Evolutionary conservation across 2,329 filamentous ascomycete genomes (phyloP).

Genomic region (Lecanicillium sp.): DNA sequence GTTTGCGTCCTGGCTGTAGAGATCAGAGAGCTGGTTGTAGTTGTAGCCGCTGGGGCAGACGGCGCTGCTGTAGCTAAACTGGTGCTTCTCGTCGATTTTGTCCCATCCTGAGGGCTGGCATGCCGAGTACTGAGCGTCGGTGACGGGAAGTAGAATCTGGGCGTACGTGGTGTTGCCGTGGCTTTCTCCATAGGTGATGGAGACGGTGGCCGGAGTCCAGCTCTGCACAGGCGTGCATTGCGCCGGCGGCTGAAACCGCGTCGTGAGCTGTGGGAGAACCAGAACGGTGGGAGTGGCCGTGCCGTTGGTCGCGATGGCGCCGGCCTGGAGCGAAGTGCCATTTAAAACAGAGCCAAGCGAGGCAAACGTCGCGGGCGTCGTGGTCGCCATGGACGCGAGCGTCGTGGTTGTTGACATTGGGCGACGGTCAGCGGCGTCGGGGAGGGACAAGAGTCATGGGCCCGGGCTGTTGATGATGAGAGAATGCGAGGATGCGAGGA

Average conservation of each 20-base stretch:
- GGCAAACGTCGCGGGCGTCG: too few relatives aligned
- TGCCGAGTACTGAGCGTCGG: slow-evolving; percentile 5
- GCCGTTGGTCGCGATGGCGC: neutral
- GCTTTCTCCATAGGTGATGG: neutral
- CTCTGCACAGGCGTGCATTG: slow-evolving; percentile 8
- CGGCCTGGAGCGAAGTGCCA: neutral
- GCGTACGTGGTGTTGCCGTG: neutral
- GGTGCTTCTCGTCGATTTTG: neutral
- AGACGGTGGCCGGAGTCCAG: slow-evolving; percentile 7
- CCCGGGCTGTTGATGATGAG: neutral
- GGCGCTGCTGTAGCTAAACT: slow-evolving; percentile 8
- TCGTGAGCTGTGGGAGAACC: slow-evolving; percentile 7
- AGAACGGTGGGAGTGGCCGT: neutral
- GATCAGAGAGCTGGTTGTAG: slow-evolving; percentile 8
- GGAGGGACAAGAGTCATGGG: too few relatives aligned
- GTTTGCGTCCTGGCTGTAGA: slow-evolving; percentile 1
- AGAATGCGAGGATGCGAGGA: neutral
- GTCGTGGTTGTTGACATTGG: slow-evolving; percentile 6
- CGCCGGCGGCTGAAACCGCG: slow-evolving; percentile 3
- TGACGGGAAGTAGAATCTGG: slow-evolving; percentile 6
- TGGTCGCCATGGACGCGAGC: neutral
- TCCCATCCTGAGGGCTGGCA: slow-evolving; percentile 12
- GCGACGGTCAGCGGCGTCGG: neutral
- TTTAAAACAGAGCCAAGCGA: neutral
- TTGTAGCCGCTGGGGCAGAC: slow-evolving; percentile 12